These are phyloP conservation scores for Daucus carota DNA, from an alignment of 129 eudicot species.

Conservation along the genomic window DH1_v3.0 NC_030385.2:44391001-44391500, in stretches of 20 bases:
- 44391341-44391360: slow-evolving; percentile 62
- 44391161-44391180: slow-evolving; percentile 35
- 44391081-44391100: slow-evolving; percentile 35
- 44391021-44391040: slow-evolving; percentile 93
- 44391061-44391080: slow-evolving; percentile 36
- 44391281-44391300: slow-evolving; percentile 75
- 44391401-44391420: slow-evolving; percentile 81
- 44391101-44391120: slow-evolving; percentile 1
- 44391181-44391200: slow-evolving; percentile 75
- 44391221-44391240: slow-evolving; percentile 67
- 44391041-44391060: slow-evolving; percentile 67
- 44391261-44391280: slow-evolving; percentile 95
- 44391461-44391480: slow-evolving; percentile 87
- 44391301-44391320: slow-evolving; percentile 91
- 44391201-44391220: slow-evolving; percentile 69
- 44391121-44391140: slow-evolving; percentile 6
- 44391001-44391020: slow-evolving; percentile 84
- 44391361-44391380: slow-evolving; percentile 99
- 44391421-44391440: slow-evolving; percentile 89
- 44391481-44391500: slow-evolving; percentile 86
- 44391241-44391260: slow-evolving; percentile 98
- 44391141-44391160: not conserved
- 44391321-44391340: slow-evolving; percentile 67
- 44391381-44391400: slow-evolving; percentile 76
- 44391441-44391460: slow-evolving; percentile 48